Conservation (phyloP, 441 rosid species). For the Corymbia citriodora region DNA sequence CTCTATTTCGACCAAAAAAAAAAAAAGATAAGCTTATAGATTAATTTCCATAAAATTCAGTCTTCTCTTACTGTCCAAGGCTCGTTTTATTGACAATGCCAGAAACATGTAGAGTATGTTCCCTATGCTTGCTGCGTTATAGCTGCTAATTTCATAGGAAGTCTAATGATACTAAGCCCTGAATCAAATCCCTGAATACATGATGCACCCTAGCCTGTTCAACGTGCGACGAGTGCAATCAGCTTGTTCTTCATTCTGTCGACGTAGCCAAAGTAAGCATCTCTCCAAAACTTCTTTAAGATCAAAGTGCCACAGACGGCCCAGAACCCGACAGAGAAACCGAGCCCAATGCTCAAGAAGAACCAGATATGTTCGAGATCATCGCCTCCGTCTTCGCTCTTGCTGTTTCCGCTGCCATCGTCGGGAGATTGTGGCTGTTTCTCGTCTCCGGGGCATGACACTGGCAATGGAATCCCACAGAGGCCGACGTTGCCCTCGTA, state of each 20-base stretch:
- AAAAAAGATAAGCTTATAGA: neutral
- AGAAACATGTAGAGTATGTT: neutral
- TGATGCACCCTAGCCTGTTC: neutral
- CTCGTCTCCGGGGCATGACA: neutral
- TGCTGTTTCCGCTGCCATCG: neutral
- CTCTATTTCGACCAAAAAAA: too few relatives aligned
- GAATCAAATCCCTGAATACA: neutral
- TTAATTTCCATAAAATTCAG: neutral
- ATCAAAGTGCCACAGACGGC: neutral
- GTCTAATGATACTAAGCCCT: neutral
- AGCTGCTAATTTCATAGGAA: neutral
- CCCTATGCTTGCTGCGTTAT: neutral
- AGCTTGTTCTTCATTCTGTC: neutral
- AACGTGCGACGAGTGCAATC: neutral
- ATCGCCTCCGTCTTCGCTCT: neutral
- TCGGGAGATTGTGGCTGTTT: neutral
- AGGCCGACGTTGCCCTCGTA: neutral
- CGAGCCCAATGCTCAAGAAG: neutral
- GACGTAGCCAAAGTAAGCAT: neutral
- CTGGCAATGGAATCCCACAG: neutral
- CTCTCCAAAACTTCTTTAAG: neutral
- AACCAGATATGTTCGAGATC: neutral
- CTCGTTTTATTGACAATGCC: neutral
- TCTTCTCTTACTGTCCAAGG: neutral
- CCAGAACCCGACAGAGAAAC: neutral